Evolutionary conservation across 768 basidiomycete genomes (phyloP), one percentile per base, ranked within the genome.

Genomic region (Leccinum truebloodii): DNA sequence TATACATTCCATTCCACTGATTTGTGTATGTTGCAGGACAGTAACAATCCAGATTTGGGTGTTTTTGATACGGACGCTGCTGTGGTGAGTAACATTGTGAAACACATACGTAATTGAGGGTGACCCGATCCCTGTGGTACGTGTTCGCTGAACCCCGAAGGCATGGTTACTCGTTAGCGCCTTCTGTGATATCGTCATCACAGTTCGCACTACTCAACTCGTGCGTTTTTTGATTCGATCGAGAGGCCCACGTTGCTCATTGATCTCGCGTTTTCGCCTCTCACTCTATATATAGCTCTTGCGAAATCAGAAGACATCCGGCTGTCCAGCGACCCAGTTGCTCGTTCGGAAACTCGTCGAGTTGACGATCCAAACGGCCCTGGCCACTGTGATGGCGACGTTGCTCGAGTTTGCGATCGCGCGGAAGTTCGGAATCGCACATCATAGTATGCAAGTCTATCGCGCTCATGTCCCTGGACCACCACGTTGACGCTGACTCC

Each of bases 121-220:
- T 57, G 24, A 28, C 18, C 26, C 14, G 37, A 53, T 58, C 12
- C 22, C 18, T 26, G 22, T 16, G 9, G n/a, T 6, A 10, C 14
- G 13, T 35, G 34, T 34, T 57, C 24, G 34, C 30, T 34, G 30
- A 5, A 26, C 41, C 32, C n/a, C 14, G 28, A 61, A 63, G 61
- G 48, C 35, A 30, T 64, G 63, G 63, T 39, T 64, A 28, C 32
- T 64, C 28, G 54, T 64, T 26, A 58, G 63, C 14, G 63, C 63
- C 14, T 48, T 35, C 24, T 64, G 63, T 30, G 57, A 64, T 12
- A 58, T 58, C 32, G 18, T 64, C 35, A 63, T 64, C 53, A 53
- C 61, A 16, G 22, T 20, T 58, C 62, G 61, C 37, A 63, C 44
- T 10, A 20, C 51, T 26, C 57, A 63, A 24, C 61, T 64, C 13